phyloP scores from a whole-genome alignment of 83 land plant genomes.

The Diphasiastrum complanatum region DNA sequence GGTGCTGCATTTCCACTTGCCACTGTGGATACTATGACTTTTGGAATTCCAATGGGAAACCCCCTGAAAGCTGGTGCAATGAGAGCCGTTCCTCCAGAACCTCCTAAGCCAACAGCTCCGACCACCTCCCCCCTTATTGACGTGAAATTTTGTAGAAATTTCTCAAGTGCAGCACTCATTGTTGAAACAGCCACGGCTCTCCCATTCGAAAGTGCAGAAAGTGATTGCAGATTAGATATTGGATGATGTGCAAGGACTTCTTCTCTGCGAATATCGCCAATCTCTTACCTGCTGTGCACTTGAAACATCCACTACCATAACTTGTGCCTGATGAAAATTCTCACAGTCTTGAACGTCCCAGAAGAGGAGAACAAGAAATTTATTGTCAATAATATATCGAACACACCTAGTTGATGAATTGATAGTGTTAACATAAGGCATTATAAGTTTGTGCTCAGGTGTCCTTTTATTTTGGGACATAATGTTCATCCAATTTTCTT shows the following conservation, averaged over 20 bases:
- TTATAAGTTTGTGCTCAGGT: too few relatives aligned
- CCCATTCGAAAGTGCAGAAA: slow-evolving; percentile 44
- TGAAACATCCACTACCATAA: slow-evolving; percentile 78
- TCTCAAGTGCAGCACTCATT: slow-evolving; percentile 56
- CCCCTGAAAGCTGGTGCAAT: slow-evolving; percentile 68
- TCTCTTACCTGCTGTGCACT: too few relatives aligned
- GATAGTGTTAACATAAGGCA: too few relatives aligned
- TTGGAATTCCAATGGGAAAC: slow-evolving; percentile 83
- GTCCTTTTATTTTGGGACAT: too few relatives aligned
- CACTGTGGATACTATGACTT: slow-evolving; percentile 82
- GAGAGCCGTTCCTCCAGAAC: slow-evolving; percentile 85
- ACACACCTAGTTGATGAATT: too few relatives aligned
- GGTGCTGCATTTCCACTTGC: too few relatives aligned
- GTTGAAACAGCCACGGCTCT: slow-evolving; percentile 57
- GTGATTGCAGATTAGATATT: slow-evolving; percentile 11
- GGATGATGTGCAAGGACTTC: slow-evolving; percentile 47
- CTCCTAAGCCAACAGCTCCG: slow-evolving; percentile 89
- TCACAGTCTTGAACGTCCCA: too few relatives aligned
- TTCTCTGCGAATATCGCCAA: slow-evolving; percentile 55
- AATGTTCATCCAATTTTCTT: too few relatives aligned
- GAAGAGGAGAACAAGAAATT: too few relatives aligned
- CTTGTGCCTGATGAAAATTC: slow-evolving; percentile 81
- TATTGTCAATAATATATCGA: too few relatives aligned
- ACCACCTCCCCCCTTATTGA: slow-evolving; percentile 29
- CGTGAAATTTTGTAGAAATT: slow-evolving; percentile 43